These are phyloP conservation scores for Neofusicoccum parvum DNA, from an alignment of 2,329 filamentous ascomycete genomes.

Conservation along the genomic window DNA sequence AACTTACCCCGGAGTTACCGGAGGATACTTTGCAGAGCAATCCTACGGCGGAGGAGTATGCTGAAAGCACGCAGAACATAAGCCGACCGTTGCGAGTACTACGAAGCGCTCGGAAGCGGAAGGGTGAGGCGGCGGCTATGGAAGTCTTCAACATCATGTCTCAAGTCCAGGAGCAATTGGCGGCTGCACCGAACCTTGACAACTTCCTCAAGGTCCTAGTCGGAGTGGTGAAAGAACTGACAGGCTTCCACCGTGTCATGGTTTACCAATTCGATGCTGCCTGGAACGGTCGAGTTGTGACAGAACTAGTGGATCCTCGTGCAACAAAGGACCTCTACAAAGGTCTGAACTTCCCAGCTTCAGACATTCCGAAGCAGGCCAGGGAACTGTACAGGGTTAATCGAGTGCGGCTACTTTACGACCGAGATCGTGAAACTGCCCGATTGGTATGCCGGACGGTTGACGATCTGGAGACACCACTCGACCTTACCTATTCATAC, in stretches of 20 bases:
- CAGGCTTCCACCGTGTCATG: conserved; percentile 90
- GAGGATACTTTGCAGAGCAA: conserved; percentile 74
- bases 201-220: conserved; percentile 78
- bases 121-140: conserved; percentile 80
- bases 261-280: conserved; percentile 84
- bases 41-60: conserved; percentile 72
- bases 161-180: conserved; percentile 85
- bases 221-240: conserved; percentile 85
- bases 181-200: conserved; percentile 70
- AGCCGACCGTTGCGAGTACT: conserved; percentile 79
- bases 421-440: conserved; percentile 77
- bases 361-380: conserved; percentile 82
- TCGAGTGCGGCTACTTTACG: conserved; percentile 84
- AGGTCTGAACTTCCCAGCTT: conserved; percentile 84
- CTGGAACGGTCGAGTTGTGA: conserved; percentile 85
- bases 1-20: conserved; percentile 63
- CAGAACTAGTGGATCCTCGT: conserved; percentile 79
- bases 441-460: conserved; percentile 77
- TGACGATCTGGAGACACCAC: conserved; percentile 71
- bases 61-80: conserved; percentile 72
- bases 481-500: conserved; percentile 84
- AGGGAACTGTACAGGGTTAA: conserved; percentile 89
- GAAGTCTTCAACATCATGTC: conserved; percentile 91
- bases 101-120: conserved; percentile 71
- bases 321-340: conserved; percentile 83